Conservation (phyloP, 495 filamentous ascomycete species). For the Penicillium nucicola region DNA sequence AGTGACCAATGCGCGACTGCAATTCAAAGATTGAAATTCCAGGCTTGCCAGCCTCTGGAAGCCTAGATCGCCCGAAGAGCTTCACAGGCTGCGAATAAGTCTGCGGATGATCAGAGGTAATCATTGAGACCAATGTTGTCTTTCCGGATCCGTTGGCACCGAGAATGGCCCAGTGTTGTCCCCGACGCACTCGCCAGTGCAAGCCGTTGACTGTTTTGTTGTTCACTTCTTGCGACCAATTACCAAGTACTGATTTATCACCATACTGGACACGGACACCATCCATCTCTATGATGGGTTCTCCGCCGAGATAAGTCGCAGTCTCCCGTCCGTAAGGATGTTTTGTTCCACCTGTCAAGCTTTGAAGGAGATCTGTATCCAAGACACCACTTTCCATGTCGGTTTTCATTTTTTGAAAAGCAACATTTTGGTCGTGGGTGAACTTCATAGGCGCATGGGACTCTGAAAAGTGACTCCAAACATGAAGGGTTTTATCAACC, state of each 20-base stretch:
- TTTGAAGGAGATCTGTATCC: slow-evolving; percentile 28
- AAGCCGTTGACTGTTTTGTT: slow-evolving; percentile 54
- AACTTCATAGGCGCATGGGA: not conserved
- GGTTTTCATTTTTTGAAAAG: slow-evolving; percentile 6
- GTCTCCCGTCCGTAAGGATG: not conserved
- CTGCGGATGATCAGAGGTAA: slow-evolving; percentile 94
- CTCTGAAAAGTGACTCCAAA: slow-evolving; percentile 20
- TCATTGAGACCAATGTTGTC: slow-evolving; percentile 86
- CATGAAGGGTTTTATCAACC: slow-evolving; percentile 15
- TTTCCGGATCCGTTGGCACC: slow-evolving; percentile 83
- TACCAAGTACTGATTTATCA: slow-evolving; percentile 69
- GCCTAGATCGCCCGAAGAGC: slow-evolving; percentile 76
- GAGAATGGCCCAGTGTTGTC: slow-evolving; percentile 87
- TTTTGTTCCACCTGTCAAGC: slow-evolving; percentile 15
- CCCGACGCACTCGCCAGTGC: slow-evolving; percentile 77
- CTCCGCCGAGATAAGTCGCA: slow-evolving; percentile 29
- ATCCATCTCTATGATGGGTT: slow-evolving; percentile 80
- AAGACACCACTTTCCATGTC: slow-evolving; percentile 26
- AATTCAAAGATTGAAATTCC: slow-evolving; percentile 91
- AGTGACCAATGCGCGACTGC: slow-evolving; percentile 85
- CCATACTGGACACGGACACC: slow-evolving; percentile 78
- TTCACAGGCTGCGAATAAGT: slow-evolving; percentile 84
- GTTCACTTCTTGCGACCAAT: slow-evolving; percentile 63
- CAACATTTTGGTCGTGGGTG: not conserved
- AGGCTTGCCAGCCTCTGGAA: slow-evolving; percentile 66